Conservation (phyloP, 768 basidiomycete species). For the Suillus bovinus region DNA sequence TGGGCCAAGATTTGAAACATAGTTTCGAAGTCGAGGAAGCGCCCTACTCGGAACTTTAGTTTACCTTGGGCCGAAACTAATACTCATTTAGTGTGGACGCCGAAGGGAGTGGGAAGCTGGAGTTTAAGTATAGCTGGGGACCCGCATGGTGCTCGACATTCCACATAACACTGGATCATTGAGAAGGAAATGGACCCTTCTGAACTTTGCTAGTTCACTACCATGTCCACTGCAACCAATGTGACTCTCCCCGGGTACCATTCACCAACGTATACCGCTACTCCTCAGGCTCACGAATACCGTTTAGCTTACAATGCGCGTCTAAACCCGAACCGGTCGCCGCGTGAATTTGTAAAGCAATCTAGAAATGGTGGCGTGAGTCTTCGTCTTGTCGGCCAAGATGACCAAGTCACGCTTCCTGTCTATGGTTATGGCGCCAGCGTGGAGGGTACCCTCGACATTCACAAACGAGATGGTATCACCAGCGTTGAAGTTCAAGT, state of each 20-base stretch:
- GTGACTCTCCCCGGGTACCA: constrained; percentile 54
- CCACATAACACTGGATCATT: constrained; percentile 12
- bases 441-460: constrained; percentile 57
- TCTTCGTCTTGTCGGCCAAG: constrained; percentile 54
- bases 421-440: constrained; percentile 52
- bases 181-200: not conserved
- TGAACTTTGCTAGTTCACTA: constrained; percentile 22
- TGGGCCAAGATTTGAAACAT: no score
- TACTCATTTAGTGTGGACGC: constrained; percentile 9
- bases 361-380: constrained; percentile 53
- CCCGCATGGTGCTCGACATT: constrained; percentile 28
- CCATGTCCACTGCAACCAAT: constrained; percentile 54
- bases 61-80: not conserved
- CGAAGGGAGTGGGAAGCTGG: constrained; percentile 34
- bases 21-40: not conserved
- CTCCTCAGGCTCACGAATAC: constrained; percentile 53
- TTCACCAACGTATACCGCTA: constrained; percentile 53
- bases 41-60: not conserved
- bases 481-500: constrained; percentile 68
- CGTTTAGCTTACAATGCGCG: constrained; percentile 49
- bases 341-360: constrained; percentile 57
- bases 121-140: constrained; percentile 34
- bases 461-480: constrained; percentile 55
- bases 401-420: constrained; percentile 51
- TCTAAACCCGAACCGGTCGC: constrained; percentile 36